These are phyloP conservation scores for Didymella sp. DNA, from an alignment of 2,329 filamentous ascomycete species.

Conservation along the genomic window DNA sequence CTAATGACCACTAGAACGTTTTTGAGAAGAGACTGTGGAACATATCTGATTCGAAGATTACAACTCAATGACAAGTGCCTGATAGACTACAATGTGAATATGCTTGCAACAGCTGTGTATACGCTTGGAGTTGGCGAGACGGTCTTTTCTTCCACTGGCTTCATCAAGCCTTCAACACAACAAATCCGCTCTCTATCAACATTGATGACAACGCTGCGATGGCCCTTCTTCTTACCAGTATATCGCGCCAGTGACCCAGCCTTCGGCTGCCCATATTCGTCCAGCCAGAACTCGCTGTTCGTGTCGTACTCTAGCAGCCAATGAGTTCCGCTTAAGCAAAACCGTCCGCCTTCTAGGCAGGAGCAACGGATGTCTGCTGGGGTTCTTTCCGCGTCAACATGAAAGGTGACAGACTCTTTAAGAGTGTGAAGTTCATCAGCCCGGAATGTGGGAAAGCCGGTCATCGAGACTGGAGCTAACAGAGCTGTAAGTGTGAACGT, in stretches of 20 bases:
- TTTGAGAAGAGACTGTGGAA: not conserved
- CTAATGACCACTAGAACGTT: not conserved
- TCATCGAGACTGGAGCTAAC: slow-evolving; percentile 7
- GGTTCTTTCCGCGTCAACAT: slow-evolving; percentile 1
- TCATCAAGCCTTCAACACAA: slow-evolving; percentile 1
- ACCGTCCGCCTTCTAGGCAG: slow-evolving; percentile 1
- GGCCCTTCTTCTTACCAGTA: not conserved
- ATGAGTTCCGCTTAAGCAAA: slow-evolving; percentile 8
- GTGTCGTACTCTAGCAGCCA: slow-evolving; percentile 12
- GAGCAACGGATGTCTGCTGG: slow-evolving; percentile 2
- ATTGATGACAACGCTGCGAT: slow-evolving; percentile 2
- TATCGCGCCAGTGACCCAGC: not conserved
- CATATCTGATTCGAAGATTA: too few species aligned
- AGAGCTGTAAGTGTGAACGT: slow-evolving; percentile 7
- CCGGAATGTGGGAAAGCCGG: not conserved
- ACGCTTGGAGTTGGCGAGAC: not conserved
- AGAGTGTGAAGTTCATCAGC: not conserved
- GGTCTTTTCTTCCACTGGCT: not conserved
- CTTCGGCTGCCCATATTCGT: not conserved
- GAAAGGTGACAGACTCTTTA: not conserved
- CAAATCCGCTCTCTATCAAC: slow-evolving; percentile 1
- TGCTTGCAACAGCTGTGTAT: not conserved
- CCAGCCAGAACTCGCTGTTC: slow-evolving; percentile 6
- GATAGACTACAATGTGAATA: not conserved
- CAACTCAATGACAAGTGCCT: too few species aligned